A percentile compares a stretch with the other conserved stretches of the same genome.
Evolutionary conservation across 2,329 filamentous ascomycete species (phyloP).

Genomic region (Sporothrix globosa): DNA sequence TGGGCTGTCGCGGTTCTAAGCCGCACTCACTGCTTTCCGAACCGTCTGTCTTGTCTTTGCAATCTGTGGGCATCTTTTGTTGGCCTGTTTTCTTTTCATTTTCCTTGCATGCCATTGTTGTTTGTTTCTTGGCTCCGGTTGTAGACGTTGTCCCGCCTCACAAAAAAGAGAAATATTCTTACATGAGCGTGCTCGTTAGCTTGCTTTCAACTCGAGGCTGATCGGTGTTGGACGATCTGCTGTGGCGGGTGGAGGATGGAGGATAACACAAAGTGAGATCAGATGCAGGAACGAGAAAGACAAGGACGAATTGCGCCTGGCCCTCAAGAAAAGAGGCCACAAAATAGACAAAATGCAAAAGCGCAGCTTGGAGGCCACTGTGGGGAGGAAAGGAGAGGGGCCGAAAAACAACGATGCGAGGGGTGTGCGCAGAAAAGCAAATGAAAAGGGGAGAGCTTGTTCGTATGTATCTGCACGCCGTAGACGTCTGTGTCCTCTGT

Average conservation of each 20-base stretch:
- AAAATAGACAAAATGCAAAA: not conserved
- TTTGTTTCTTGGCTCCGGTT: not conserved
- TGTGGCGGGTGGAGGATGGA: conserved; percentile 13
- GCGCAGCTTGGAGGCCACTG: conserved; percentile 1
- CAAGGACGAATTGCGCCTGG: not conserved
- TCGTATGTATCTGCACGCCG: conserved; percentile 9
- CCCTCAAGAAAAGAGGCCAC: not conserved
- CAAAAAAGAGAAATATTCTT: too few species aligned
- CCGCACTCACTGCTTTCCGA: conserved; percentile 1
- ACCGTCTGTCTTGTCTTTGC: not conserved
- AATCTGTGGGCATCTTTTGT: not conserved
- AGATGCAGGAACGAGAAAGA: conserved; percentile 35
- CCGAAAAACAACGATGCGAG: not conserved
- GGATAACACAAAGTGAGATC: conserved; percentile 32
- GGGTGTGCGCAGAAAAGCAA: conserved; percentile 21
- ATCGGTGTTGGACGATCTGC: conserved; percentile 23
- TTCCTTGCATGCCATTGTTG: not conserved
- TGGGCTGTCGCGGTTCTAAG: conserved; percentile 16
- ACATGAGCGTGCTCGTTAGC: not conserved
- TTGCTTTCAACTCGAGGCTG: not conserved
- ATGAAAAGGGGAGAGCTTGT: conserved; percentile 13
- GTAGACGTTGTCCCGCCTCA: not conserved
- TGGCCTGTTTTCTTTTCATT: not conserved
- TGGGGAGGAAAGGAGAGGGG: conserved; percentile 9
- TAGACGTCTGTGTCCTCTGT: conserved; percentile 14